A percentile compares a stretch with the other conserved stretches of the same genome.
Evolutionary conservation across 2,329 filamentous ascomycete species (phyloP).

Genomic region (Colletotrichum falcatum): DNA sequence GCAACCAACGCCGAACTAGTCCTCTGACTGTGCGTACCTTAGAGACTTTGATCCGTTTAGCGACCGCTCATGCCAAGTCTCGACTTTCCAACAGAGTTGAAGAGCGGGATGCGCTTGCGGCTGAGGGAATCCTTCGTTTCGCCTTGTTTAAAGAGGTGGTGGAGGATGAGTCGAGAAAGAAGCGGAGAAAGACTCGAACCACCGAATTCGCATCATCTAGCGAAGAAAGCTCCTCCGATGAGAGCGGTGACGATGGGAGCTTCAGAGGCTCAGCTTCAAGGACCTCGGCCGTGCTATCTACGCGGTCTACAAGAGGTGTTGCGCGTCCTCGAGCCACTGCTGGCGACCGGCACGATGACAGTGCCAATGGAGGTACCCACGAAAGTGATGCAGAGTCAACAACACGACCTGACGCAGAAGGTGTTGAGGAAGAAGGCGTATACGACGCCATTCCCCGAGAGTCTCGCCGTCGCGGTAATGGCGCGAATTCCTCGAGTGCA

Average conservation of each 20-base stretch:
- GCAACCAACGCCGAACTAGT: conserved; percentile 91
- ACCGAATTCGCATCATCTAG: conserved; percentile 69
- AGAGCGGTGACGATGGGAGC: conserved; percentile 67
- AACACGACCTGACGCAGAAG: conserved; percentile 46
- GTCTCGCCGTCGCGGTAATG: conserved; percentile 50
- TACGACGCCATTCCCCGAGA: conserved; percentile 57
- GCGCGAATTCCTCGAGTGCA: conserved; percentile 51
- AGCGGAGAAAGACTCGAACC: conserved; percentile 78
- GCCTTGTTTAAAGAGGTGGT: conserved; percentile 98
- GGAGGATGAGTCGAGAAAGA: conserved; percentile 81
- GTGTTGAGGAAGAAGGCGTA: conserved; percentile 59
- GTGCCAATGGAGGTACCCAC: conserved; percentile 53
- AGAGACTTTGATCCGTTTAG: conserved; percentile 97
- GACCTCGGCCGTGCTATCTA: conserved; percentile 51
- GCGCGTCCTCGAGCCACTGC: conserved; percentile 49
- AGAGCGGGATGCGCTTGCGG: conserved; percentile 86
- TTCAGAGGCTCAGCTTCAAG: conserved; percentile 43
- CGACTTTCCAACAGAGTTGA: conserved; percentile 90
- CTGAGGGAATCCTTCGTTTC: conserved; percentile 91
- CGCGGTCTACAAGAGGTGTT: conserved; percentile 47
- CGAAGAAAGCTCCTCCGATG: conserved; percentile 69
- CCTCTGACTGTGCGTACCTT: conserved; percentile 97
- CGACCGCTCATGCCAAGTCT: conserved; percentile 94
- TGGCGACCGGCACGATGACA: conserved; percentile 44
- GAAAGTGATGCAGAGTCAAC: conserved; percentile 61